Percentiles rank a stretch among this genome's conserved stretches.
Conservation (phyloP, 2,329 filamentous ascomycete genomes). For the Diaporthe humulicola region DNA sequence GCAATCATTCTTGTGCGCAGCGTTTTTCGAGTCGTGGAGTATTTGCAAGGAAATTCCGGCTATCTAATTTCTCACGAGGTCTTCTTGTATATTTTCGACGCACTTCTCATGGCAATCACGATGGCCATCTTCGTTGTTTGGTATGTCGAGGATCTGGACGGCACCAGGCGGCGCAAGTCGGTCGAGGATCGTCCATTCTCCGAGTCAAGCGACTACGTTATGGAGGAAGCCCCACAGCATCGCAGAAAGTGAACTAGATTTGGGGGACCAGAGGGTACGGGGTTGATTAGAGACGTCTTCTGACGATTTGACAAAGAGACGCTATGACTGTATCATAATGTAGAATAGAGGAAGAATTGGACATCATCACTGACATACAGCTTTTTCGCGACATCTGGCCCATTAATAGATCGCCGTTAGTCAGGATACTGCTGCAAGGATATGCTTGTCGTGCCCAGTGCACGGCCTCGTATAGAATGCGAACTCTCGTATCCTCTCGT, state of each 20-base stretch:
- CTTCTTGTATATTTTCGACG: constrained; percentile 55
- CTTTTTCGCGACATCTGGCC: background rate
- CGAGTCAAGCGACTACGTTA: background rate
- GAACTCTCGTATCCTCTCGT: background rate
- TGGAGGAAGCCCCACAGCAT: background rate
- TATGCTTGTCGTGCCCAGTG: background rate
- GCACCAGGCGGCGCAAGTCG: background rate
- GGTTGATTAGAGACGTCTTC: background rate
- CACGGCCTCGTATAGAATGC: background rate
- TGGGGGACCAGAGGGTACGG: background rate
- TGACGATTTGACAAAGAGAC: background rate
- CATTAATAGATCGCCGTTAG: background rate
- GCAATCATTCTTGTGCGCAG: constrained; percentile 51
- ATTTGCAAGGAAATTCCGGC: constrained; percentile 56
- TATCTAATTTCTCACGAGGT: constrained; percentile 60
- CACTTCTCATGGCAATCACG: constrained; percentile 34
- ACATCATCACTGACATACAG: too few relatives aligned
- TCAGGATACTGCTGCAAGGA: background rate
- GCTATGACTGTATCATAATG: background rate
- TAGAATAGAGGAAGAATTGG: too few relatives aligned
- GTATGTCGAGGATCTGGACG: background rate
- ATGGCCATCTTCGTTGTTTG: background rate
- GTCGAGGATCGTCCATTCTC: background rate
- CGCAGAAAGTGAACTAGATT: background rate
- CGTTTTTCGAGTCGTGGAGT: constrained; percentile 55